Conservation (phyloP, 257 asterid species). For the Gentiana straminea region DNA sequence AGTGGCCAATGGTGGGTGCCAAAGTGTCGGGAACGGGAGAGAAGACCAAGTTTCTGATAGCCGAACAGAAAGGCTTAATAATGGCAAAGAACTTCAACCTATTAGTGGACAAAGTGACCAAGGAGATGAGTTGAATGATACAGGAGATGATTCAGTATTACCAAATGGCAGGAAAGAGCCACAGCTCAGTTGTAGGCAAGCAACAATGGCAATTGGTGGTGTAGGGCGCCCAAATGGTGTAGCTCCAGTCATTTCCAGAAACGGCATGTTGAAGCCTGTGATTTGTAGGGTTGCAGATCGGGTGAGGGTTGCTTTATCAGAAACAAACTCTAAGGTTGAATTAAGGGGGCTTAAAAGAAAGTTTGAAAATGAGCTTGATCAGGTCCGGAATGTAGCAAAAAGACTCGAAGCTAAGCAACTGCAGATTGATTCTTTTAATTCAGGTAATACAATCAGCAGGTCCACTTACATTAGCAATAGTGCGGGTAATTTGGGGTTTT, state of each 20-base stretch:
- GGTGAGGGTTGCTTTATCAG: slow-evolving; percentile 42
- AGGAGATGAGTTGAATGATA: not conserved
- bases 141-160: not conserved
- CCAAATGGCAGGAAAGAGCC: not conserved
- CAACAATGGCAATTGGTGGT: not conserved
- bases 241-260: slow-evolving; percentile 6
- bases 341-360: slow-evolving; percentile 40
- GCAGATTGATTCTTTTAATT: slow-evolving; percentile 34
- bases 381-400: slow-evolving; percentile 35
- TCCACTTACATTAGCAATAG: slow-evolving; percentile 26
- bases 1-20: too few relatives aligned
- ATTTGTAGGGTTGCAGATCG: slow-evolving; percentile 47
- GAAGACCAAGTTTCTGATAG: too few relatives aligned
- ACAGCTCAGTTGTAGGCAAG: not conserved
- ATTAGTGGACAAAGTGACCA: slow-evolving; percentile 1
- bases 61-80: too few relatives aligned
- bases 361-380: slow-evolving; percentile 53
- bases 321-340: slow-evolving; percentile 34
- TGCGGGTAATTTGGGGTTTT: slow-evolving; percentile 24
- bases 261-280: slow-evolving; percentile 23
- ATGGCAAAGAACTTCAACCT: not conserved
- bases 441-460: slow-evolving; percentile 21
- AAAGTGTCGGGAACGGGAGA: too few relatives aligned
- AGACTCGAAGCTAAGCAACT: slow-evolving; percentile 51
- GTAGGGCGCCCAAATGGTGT: slow-evolving; percentile 6